Conservation (phyloP, 2,329 filamentous ascomycete genomes). For the Massarina eburnea region DNA sequence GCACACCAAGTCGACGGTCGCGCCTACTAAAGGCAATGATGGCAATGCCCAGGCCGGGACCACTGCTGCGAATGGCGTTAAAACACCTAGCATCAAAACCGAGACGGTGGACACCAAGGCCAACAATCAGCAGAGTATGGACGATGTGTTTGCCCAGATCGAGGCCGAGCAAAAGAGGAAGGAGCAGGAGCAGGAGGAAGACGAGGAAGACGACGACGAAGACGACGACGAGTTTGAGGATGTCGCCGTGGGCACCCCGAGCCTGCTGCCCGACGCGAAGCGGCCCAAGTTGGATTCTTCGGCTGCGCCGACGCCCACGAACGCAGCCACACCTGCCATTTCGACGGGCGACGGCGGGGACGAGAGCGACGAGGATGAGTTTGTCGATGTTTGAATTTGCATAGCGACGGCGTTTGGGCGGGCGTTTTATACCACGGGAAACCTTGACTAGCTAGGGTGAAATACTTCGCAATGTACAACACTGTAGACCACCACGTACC, state of each 20-base stretch:
- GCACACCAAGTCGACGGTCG: constrained; percentile 71
- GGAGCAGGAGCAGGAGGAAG: constrained; percentile 39
- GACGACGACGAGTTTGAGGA: constrained; percentile 50
- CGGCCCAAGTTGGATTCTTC: constrained; percentile 61
- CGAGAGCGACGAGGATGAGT: constrained; percentile 51
- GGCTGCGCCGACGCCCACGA: constrained; percentile 35
- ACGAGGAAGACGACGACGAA: constrained; percentile 47
- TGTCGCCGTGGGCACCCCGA: constrained; percentile 33
- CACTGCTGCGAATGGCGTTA: constrained; percentile 41
- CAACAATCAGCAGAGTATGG: constrained; percentile 57
- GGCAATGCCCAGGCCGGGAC: constrained; percentile 38
- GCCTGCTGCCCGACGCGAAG: constrained; percentile 53
- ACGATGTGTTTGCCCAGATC: constrained; percentile 68
- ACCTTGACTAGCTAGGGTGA: too few species aligned
- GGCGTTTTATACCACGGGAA: constrained; percentile 23
- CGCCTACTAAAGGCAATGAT: constrained; percentile 52
- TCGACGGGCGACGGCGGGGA: constrained; percentile 48
- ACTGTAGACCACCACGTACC: too few species aligned
- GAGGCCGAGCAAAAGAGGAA: constrained; percentile 59
- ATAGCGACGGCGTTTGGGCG: constrained; percentile 33
- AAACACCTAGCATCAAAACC: constrained; percentile 40
- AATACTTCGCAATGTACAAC: too few species aligned
- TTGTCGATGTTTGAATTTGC: constrained; percentile 46
- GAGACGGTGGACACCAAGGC: constrained; percentile 56
- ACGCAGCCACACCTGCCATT: constrained; percentile 37